Base-by-base conservation (phyloP, 164 flowering plant species). In the Warburgia ugandensis region DNA sequence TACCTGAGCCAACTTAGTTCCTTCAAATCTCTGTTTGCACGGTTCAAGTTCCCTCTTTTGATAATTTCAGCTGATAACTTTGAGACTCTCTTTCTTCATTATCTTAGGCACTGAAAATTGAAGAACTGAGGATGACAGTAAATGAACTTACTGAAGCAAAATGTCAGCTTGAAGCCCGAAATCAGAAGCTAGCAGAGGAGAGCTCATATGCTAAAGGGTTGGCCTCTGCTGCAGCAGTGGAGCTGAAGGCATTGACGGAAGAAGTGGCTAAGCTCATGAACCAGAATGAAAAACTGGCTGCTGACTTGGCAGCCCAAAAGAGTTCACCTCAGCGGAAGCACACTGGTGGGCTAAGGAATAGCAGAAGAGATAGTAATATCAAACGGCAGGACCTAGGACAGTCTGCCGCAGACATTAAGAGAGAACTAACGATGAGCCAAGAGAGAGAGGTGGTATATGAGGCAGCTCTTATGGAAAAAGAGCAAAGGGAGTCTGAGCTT, bases 211-310 rank as follows among this genome's bases (percentile, higher is more conserved):
- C 99, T 21, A 92, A 92, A 75, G 99, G 91, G 20, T 63, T 92
- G 61, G 99, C 99, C 43, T 92, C 99, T 48, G 99, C 97, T 45
- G 99, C 99, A 20, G 99, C 97, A 25, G 99, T 88, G 37, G 99
- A 92, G 72, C 73, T 92, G 42, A 92, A 92, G 70, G 94, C 99
- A 55, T 61, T 92, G 29, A 86, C 99, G 4, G 99, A 88, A 67
- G 99, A 92, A 76, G 97, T 88, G 48, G 74, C 99, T 25, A 92
- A 92, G 61, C 95, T 92, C 25, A 81, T 92, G 91, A 82, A 78
- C 67, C 84, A 82, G 3, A 92, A 88, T 48, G 97, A 88, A 57
- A 75, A 62, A 67, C 69, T 92, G 51, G 21, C 81, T 57, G 68
- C 87, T 5, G 99, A 92, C 45, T 63, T 92, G 56, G 70, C 80